phyloP scores from a whole-genome alignment of 2,329 filamentous ascomycete species.

The Dothistroma pini region DNA sequence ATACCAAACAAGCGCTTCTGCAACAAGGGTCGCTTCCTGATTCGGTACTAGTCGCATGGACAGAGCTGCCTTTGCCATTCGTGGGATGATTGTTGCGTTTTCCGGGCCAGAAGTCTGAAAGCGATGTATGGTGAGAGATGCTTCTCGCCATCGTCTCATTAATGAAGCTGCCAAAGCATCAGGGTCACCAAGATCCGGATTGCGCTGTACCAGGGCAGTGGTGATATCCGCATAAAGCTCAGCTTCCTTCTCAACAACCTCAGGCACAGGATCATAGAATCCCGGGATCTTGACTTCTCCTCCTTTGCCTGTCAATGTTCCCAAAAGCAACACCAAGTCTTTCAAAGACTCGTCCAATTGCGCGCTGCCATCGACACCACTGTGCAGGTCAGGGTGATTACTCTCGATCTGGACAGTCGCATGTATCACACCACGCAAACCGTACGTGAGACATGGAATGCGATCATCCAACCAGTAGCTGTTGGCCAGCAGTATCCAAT shows the following conservation, averaged over 20 bases:
- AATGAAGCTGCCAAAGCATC: constrained; percentile 75
- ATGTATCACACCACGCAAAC: constrained; percentile 87
- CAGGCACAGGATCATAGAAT: constrained; percentile 82
- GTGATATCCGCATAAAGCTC: constrained; percentile 81
- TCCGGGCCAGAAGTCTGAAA: constrained; percentile 87
- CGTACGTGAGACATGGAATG: constrained; percentile 92
- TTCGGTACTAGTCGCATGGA: constrained; percentile 91
- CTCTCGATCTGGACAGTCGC: constrained; percentile 87
- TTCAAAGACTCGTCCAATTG: constrained; percentile 88
- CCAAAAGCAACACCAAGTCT: constrained; percentile 78
- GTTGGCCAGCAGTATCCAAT: constrained; percentile 94
- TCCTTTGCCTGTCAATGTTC: constrained; percentile 73
- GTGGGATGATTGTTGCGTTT: constrained; percentile 87
- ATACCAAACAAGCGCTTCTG: constrained; percentile 62
- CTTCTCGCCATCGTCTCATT: constrained; percentile 93
- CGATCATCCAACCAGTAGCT: constrained; percentile 99
- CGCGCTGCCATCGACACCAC: constrained; percentile 91
- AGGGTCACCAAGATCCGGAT: constrained; percentile 60
- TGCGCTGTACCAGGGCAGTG: constrained; percentile 67
- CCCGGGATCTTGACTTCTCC: constrained; percentile 81
- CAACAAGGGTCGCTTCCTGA: constrained; percentile 78
- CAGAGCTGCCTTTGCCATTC: constrained; percentile 80
- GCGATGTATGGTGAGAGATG: constrained; percentile 87
- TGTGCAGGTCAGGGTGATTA: constrained; percentile 82
- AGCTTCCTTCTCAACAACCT: constrained; percentile 70